Evolutionary conservation across 352 stramenopile genomes (phyloP).

Genomic region (Globisporangium nagaii): DNA sequence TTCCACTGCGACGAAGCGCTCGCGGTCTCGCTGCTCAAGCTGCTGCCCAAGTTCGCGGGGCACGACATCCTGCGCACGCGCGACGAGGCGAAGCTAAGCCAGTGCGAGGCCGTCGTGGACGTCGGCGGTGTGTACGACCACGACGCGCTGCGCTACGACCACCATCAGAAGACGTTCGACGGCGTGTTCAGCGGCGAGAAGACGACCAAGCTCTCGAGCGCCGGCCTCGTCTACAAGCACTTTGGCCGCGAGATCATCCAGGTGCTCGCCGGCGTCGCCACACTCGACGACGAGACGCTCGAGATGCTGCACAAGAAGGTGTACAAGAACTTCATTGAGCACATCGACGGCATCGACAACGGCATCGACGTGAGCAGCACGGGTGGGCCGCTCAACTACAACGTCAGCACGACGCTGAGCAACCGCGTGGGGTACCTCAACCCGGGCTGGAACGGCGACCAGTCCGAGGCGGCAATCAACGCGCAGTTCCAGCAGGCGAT

Average conservation of each 20-base stretch:
- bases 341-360: slow-evolving; percentile 99
- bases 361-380: slow-evolving; percentile 86
- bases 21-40: slow-evolving; percentile 95
- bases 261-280: slow-evolving; percentile 36
- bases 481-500: slow-evolving; percentile 94
- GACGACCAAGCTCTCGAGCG: slow-evolving; percentile 93
- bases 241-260: slow-evolving; percentile 96
- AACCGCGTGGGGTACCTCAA: slow-evolving; percentile 92
- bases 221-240: slow-evolving; percentile 98
- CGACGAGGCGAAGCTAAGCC: slow-evolving; percentile 87
- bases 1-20: slow-evolving; percentile 99
- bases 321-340: slow-evolving; percentile 97
- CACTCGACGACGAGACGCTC: slow-evolving; percentile 61
- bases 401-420: slow-evolving; percentile 73
- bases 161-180: slow-evolving; percentile 95
- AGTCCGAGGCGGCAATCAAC: slow-evolving; percentile 72
- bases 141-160: slow-evolving; percentile 89
- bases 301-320: slow-evolving; percentile 89
- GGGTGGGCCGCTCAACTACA: slow-evolving; percentile 58
- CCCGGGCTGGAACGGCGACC: slow-evolving; percentile 95
- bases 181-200: slow-evolving; percentile 68
- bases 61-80: slow-evolving; percentile 85
- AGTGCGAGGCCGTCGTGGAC: slow-evolving; percentile 95
- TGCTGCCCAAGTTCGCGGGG: slow-evolving; percentile 87
- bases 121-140: slow-evolving; percentile 95